Base-by-base conservation (phyloP, 306 rosid genomes). In the Hylodesmum podocarpum region DNA sequence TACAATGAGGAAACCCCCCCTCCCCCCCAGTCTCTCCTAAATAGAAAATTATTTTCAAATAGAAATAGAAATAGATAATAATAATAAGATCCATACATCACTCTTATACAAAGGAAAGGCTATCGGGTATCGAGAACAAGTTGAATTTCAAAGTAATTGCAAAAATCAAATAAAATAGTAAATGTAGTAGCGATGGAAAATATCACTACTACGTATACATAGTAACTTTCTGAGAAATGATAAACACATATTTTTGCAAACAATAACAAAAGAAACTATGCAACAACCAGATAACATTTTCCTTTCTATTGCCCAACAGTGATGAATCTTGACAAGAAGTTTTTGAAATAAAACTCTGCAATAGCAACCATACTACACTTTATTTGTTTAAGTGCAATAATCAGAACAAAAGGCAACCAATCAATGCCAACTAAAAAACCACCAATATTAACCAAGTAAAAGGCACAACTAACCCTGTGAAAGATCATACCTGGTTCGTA, bases 401-500 rank as follows among this genome's bases (percentile, higher is more conserved):
- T 54, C 33, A 54, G 33, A 11, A 24, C 11, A 28, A 58, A 58
- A 58, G 7, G 36, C 1, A 58, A 58, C 22, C 18, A 14, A 29
- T 58, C 66, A 47, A 58, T 15, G 68, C 63, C 11, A 41, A 72
- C 62, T 31, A 12, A 31, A n/a, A 71, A 19, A 65, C 27, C 58
- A 66, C 65, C 36, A 14, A 27, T 6, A 19, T 61, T 16, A 59
- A 54, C 51, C 73, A 73, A 68, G 22, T 19, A 46, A 67, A 19
- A 15, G 46, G 59, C 58, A 66, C 16, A 70, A 47, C 25, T 31
- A 46, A 22, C 63, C 36, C 4, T 5, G 75, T 12, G 34, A 67
- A 69, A 79, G 57, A 61, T 65, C 62, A 28, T 66, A 95, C 99
- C 97, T 95, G 99, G 70, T 86, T 81, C 7, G 64, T 21, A 79